Evolutionary conservation across 768 basidiomycete genomes (phyloP).

Genomic region (Lactifluus volemus): DNA sequence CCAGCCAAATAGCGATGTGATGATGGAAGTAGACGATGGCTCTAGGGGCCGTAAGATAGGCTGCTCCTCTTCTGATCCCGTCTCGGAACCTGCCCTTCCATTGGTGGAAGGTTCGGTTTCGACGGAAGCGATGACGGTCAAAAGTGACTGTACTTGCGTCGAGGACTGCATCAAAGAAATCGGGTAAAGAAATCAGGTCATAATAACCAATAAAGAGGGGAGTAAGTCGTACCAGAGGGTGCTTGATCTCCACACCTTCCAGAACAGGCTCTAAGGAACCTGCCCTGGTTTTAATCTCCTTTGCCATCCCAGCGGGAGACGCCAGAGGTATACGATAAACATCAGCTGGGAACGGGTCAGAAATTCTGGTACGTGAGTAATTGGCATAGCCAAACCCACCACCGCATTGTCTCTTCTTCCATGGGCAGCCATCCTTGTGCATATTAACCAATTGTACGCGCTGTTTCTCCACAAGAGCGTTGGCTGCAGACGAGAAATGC

Average conservation of each 20-base stretch:
- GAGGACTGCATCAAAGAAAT: constrained; percentile 35
- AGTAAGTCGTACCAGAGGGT: constrained; percentile 53
- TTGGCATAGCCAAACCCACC: constrained; percentile 34
- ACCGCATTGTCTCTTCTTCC: constrained; percentile 76
- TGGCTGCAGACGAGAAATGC: constrained; percentile 36
- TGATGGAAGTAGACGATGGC: constrained; percentile 32
- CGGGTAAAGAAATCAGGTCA: constrained; percentile 7
- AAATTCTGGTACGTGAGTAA: neutral
- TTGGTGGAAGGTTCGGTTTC: constrained; percentile 19
- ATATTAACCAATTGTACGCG: constrained; percentile 50
- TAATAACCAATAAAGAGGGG: neutral
- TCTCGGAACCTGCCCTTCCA: constrained; percentile 22
- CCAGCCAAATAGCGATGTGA: constrained; percentile 45
- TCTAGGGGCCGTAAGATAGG: constrained; percentile 7
- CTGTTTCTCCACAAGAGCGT: constrained; percentile 67
- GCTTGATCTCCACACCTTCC: constrained; percentile 49
- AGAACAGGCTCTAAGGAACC: constrained; percentile 43
- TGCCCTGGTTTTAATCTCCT: constrained; percentile 51
- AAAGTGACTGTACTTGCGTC: constrained; percentile 46
- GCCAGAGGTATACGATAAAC: constrained; percentile 52
- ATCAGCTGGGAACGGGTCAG: constrained; percentile 2
- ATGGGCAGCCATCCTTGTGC: constrained; percentile 80
- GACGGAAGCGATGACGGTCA: constrained; percentile 34
- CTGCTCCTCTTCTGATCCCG: neutral
- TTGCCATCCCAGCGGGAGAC: constrained; percentile 53